A percentile compares a stretch with the other conserved stretches of the same genome.
Conservation (phyloP, 2,329 filamentous ascomycete species). For the Rugonectria rugulosa region DNA sequence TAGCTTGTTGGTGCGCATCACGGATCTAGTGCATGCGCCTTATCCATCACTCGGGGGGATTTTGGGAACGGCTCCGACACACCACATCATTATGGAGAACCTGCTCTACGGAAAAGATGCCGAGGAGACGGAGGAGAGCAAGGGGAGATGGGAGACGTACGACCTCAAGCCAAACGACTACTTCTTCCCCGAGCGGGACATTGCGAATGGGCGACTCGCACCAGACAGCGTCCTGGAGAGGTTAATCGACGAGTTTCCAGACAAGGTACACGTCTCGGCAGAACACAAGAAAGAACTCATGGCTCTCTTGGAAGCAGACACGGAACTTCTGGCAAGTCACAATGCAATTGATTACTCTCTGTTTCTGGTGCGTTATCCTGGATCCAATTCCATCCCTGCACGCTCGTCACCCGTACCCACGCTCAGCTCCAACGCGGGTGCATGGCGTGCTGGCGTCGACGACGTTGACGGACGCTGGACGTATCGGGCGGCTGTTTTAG, state of each 20-base stretch:
- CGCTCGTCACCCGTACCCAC: slow-evolving; percentile 48
- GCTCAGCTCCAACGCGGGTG: slow-evolving; percentile 34
- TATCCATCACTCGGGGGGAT: slow-evolving; percentile 65
- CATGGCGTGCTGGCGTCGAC: slow-evolving; percentile 68
- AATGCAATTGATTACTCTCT: slow-evolving; percentile 80
- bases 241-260: slow-evolving; percentile 72
- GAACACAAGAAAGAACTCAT: slow-evolving; percentile 65
- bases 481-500: slow-evolving; percentile 72
- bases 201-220: slow-evolving; percentile 68
- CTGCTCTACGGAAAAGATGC: slow-evolving; percentile 67
- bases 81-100: slow-evolving; percentile 83
- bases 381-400: slow-evolving; percentile 15
- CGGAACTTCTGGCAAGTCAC: slow-evolving; percentile 64
- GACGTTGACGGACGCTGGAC: slow-evolving; percentile 71
- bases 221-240: slow-evolving; percentile 71
- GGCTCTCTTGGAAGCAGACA: slow-evolving; percentile 65
- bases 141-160: slow-evolving; percentile 69
- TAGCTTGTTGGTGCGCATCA: slow-evolving; percentile 74
- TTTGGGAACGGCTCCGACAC: slow-evolving; percentile 68
- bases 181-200: slow-evolving; percentile 78
- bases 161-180: slow-evolving; percentile 79
- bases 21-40: slow-evolving; percentile 69
- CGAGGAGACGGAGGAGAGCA: slow-evolving; percentile 44
- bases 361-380: slow-evolving; percentile 66
- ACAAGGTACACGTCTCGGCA: slow-evolving; percentile 66